Evolutionary conservation across 1,284 basidiomycete genomes (phyloP).

Genomic region (Earliella scabrosa): DNA sequence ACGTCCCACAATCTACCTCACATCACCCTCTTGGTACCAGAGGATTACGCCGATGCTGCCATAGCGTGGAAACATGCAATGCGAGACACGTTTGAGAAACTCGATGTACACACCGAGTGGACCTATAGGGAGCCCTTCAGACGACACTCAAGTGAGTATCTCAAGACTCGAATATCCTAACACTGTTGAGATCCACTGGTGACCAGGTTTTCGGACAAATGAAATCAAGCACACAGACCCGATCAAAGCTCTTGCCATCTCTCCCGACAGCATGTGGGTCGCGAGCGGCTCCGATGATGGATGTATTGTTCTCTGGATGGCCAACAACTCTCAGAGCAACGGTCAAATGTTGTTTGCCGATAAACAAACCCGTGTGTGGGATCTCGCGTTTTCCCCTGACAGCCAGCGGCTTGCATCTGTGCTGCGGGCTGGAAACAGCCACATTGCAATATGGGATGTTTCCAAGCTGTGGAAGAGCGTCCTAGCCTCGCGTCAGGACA

Average conservation of each 20-base stretch:
- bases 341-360: background rate
- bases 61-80: too few relatives aligned
- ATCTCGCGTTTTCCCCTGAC: conserved; percentile 25
- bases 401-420: conserved; percentile 14
- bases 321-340: background rate
- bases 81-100: too few relatives aligned
- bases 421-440: conserved; percentile 14
- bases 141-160: too few relatives aligned
- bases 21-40: too few relatives aligned
- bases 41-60: too few relatives aligned
- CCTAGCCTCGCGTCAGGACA: conserved; percentile 6
- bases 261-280: conserved; percentile 11
- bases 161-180: too few relatives aligned
- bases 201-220: too few relatives aligned
- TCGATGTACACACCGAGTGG: too few relatives aligned
- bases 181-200: too few relatives aligned
- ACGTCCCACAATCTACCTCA: too few relatives aligned
- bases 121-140: too few relatives aligned
- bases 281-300: conserved; percentile 11
- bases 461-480: background rate
- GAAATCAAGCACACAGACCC: conserved; percentile 4
- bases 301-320: conserved; percentile 5
- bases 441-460: conserved; percentile 18
- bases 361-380: conserved; percentile 1
- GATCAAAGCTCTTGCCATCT: conserved; percentile 12